Evolutionary conservation across 73 alveolate genomes (phyloP).

Genomic region (Uronychia binucleata): DNA sequence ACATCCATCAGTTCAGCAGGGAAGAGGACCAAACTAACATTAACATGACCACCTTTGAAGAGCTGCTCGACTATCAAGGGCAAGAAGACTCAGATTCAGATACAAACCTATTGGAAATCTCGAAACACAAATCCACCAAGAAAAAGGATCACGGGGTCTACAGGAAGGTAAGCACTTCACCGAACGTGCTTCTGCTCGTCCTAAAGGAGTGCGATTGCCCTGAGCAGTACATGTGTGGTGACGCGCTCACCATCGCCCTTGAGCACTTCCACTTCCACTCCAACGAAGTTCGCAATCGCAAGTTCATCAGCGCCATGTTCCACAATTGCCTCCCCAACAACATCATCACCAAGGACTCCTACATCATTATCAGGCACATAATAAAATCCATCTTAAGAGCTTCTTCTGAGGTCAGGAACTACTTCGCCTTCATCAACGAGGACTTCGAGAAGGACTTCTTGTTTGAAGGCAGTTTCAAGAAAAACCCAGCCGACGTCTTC

Average conservation of each 20-base stretch:
- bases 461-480: not conserved
- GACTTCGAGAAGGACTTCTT: not conserved
- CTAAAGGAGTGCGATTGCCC: not conserved
- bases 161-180: not conserved
- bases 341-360: not conserved
- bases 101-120: not conserved
- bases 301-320: not conserved
- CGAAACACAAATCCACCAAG: not conserved
- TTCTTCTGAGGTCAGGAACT: not conserved
- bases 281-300: not conserved
- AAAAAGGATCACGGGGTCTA: not conserved
- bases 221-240: not conserved
- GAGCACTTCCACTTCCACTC: not conserved
- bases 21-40: not conserved
- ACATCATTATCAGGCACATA: not conserved
- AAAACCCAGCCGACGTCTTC: conserved; percentile 40
- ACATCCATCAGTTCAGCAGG: not conserved
- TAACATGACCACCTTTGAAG: not conserved
- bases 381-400: not conserved
- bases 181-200: not conserved
- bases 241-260: not conserved
- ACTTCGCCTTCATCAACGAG: not conserved
- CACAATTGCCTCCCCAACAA: not conserved
- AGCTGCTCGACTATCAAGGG: not conserved
- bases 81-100: not conserved